These are phyloP conservation scores for Aspergillus thermomutatus DNA, from an alignment of 2,329 filamentous ascomycete species.

Conservation along the genomic window DNA sequence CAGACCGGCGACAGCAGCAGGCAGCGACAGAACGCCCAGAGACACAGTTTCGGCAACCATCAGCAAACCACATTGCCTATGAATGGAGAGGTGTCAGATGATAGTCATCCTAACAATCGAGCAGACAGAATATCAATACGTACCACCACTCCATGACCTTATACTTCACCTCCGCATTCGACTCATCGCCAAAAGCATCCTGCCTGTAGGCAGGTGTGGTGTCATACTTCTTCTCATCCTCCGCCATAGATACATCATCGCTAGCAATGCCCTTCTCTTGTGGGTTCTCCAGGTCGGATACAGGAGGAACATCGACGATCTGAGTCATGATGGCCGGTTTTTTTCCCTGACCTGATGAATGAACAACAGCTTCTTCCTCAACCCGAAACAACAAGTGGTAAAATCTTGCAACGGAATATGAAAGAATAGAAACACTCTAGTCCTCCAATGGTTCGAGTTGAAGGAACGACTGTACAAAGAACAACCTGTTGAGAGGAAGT, in stretches of 20 bases:
- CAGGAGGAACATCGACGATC: slow-evolving; percentile 7
- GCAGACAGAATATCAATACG: slow-evolving; percentile 4
- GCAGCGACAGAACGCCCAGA: slow-evolving; percentile 55
- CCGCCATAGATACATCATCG: slow-evolving; percentile 8
- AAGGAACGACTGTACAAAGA: neutral
- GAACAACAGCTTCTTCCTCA: neutral
- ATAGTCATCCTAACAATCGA: neutral
- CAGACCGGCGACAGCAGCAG: slow-evolving; percentile 50
- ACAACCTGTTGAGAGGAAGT: neutral
- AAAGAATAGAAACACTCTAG: neutral
- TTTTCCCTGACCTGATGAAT: too few species aligned
- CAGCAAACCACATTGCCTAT: slow-evolving; percentile 45
- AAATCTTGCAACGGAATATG: neutral
- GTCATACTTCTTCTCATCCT: slow-evolving; percentile 21
- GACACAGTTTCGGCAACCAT: slow-evolving; percentile 61
- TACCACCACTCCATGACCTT: slow-evolving; percentile 49
- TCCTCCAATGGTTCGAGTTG: neutral
- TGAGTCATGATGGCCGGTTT: slow-evolving; percentile 13
- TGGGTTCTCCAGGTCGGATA: slow-evolving; percentile 9
- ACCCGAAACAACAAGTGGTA: neutral
- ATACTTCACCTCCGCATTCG: slow-evolving; percentile 47
- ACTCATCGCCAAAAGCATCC: slow-evolving; percentile 42
- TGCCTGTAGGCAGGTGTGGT: slow-evolving; percentile 17
- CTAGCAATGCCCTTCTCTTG: slow-evolving; percentile 7
- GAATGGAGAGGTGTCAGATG: slow-evolving; percentile 29